Evolutionary conservation across 2,329 filamentous ascomycete species (phyloP), one percentile per base, ranked within the genome.

Genomic region (Escovopsis sp.): DNA sequence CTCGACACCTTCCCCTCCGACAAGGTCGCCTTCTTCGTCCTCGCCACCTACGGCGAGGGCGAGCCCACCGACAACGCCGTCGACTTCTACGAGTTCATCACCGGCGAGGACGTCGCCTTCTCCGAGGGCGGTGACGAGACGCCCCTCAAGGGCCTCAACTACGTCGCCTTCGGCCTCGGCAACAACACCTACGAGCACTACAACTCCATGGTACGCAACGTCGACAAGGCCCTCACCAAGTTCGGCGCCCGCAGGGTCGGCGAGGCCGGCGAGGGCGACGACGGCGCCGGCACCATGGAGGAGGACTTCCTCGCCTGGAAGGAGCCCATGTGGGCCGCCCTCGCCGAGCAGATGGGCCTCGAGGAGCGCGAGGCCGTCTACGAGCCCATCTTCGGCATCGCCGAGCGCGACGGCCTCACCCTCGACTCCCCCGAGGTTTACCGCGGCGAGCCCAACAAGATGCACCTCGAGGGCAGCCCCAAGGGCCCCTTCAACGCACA

Each of bases 181-280:
- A 98, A 98, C 72, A 98, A 96, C 70, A 96, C 91, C 25, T 98
- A 98, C 60, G 91, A 98, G 60, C 91, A 98, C 70, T 98, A 95
- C 73, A 98, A 98, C 68, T 83, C 83, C 40, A 94, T 98, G 86
- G 88, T 98, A 46, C 86, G 89, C 60, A 84, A 89, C 48, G 81
- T 96, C 44, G 79, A 91, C 65, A 79, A 82, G 60, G 79, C 79
- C 47, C 68, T 98, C 45, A 71, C 78, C 56, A 89, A 84, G 55
- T 71, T 94, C 15, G 91, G 91, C 46, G 91, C 84, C 11, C 72
- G 79, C 56, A 76, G 86, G 51, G 85, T 98, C 51, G 88, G 91
- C 37, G 71, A 79, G 44, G 86, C 88, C 43, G 91, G 93, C 53
- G 89, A 96, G 67, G 91, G 91, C 55, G 91, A 98, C 55, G 91